A percentile compares a stretch with the other conserved stretches of the same genome.
Evolutionary conservation across 2,329 filamentous ascomycete species (phyloP).

Genomic region (Simplicillium aogashimaense): DNA sequence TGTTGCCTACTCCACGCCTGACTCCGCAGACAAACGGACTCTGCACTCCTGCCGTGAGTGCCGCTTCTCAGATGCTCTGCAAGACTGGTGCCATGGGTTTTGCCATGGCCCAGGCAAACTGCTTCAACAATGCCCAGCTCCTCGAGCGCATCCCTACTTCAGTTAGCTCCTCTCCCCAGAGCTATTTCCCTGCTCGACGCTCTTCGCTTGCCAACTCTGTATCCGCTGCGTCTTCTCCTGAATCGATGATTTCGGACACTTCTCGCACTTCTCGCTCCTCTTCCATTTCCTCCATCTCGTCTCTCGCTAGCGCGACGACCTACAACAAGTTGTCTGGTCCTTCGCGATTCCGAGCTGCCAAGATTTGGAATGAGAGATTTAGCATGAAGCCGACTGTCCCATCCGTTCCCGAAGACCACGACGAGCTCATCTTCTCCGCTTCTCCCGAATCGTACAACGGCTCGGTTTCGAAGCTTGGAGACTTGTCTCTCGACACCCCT

Average conservation of each 20-base stretch:
- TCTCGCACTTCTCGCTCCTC: conserved; percentile 54
- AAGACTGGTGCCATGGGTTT: conserved; percentile 48
- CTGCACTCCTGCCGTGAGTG: conserved; percentile 51
- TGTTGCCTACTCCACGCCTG: conserved; percentile 48
- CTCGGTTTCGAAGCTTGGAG: conserved; percentile 39
- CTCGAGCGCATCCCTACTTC: conserved; percentile 42
- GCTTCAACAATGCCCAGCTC: conserved; percentile 32
- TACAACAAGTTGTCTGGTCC: conserved; percentile 40
- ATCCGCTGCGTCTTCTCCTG: conserved; percentile 54
- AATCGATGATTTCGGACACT: conserved; percentile 57
- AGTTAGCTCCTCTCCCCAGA: conserved; percentile 41
- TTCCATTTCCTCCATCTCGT: conserved; percentile 54
- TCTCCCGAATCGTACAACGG: conserved; percentile 49
- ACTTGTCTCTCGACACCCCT: conserved; percentile 38
- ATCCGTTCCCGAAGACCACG: conserved; percentile 47
- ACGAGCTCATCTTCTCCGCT: conserved; percentile 38
- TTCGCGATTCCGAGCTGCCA: conserved; percentile 54
- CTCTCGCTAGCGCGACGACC: conserved; percentile 49
- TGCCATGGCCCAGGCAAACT: conserved; percentile 47
- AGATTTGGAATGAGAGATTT: conserved; percentile 46
- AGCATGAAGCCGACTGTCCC: conserved; percentile 41
- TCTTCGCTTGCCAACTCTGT: conserved; percentile 54
- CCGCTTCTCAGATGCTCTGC: conserved; percentile 36
- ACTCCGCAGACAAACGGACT: conserved; percentile 46
- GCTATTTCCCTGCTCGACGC: conserved; percentile 39